These are phyloP conservation scores for Penicillium ochrochloron DNA, from an alignment of 495 filamentous ascomycete species.

Conservation along the genomic window DNA sequence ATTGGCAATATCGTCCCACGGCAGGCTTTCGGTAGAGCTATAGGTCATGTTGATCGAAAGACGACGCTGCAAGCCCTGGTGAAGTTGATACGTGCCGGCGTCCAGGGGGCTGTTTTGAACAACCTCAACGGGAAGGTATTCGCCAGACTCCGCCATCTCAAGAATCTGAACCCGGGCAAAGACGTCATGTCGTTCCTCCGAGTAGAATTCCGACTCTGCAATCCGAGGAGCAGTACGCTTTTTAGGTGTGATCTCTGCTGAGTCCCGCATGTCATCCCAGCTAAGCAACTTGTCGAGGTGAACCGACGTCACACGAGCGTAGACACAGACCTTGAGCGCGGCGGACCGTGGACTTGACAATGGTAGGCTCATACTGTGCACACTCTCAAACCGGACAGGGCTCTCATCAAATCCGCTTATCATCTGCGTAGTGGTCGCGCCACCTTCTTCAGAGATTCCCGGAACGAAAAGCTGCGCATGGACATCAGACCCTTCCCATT, in stretches of 20 bases:
- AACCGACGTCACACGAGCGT: slow-evolving; percentile 88
- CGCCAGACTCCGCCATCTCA: slow-evolving; percentile 87
- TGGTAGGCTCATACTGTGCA: slow-evolving; percentile 98
- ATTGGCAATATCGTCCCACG: slow-evolving; percentile 79
- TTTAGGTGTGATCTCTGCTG: slow-evolving; percentile 50
- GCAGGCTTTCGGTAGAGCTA: slow-evolving; percentile 82
- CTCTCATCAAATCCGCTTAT: slow-evolving; percentile 94
- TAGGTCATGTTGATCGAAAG: slow-evolving; percentile 85
- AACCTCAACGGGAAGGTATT: slow-evolving; percentile 92
- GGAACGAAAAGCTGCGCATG: slow-evolving; percentile 96
- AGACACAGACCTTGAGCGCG: slow-evolving; percentile 86
- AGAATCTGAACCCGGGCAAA: slow-evolving; percentile 85
- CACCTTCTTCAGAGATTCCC: slow-evolving; percentile 88
- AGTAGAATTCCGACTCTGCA: slow-evolving; percentile 89
- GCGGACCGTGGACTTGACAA: slow-evolving; percentile 75
- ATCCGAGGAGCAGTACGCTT: slow-evolving; percentile 74
- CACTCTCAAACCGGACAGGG: slow-evolving; percentile 93
- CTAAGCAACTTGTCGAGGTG: slow-evolving; percentile 97
- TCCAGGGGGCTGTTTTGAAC: slow-evolving; percentile 82
- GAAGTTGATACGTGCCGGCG: slow-evolving; percentile 86
- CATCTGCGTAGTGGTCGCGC: slow-evolving; percentile 91
- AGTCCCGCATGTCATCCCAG: slow-evolving; percentile 97
- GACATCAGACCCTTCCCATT: slow-evolving; percentile 93
- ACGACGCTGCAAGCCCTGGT: slow-evolving; percentile 91
- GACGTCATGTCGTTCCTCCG: slow-evolving; percentile 91